Conservation (phyloP, 1,284 basidiomycete genomes). For the Ceraceosorus guamensis region DNA sequence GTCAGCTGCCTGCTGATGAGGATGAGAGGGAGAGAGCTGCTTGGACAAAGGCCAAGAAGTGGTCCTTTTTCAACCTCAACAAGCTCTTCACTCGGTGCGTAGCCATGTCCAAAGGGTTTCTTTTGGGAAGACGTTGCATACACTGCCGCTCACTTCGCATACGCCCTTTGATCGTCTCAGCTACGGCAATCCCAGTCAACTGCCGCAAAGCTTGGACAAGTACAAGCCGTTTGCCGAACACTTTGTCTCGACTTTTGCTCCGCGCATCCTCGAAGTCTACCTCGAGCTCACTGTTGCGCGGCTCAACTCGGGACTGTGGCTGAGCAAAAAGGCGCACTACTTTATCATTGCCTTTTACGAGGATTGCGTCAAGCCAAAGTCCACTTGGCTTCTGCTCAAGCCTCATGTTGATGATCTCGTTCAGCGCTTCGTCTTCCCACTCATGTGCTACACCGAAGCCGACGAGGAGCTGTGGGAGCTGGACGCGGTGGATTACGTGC, state of each 20-base stretch:
- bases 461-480: slow-evolving; percentile 46
- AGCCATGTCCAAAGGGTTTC: neutral
- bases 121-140: too few species aligned
- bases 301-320: slow-evolving; percentile 27
- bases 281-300: slow-evolving; percentile 32
- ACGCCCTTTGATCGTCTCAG: neutral
- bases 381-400: slow-evolving; percentile 43
- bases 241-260: slow-evolving; percentile 42
- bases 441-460: slow-evolving; percentile 37
- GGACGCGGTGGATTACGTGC: slow-evolving; percentile 43
- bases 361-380: slow-evolving; percentile 44
- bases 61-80: slow-evolving; percentile 47
- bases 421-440: slow-evolving; percentile 42
- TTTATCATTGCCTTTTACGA: slow-evolving; percentile 42
- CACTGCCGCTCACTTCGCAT: too few species aligned
- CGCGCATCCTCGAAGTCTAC: slow-evolving; percentile 47
- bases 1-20: slow-evolving; percentile 30
- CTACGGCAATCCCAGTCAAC: slow-evolving; percentile 45
- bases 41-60: slow-evolving; percentile 49
- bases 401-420: slow-evolving; percentile 37
- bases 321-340: slow-evolving; percentile 35
- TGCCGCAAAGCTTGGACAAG: slow-evolving; percentile 33
- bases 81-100: slow-evolving; percentile 36
- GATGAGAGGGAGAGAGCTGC: slow-evolving; percentile 23
- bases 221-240: slow-evolving; percentile 47